Percentiles rank a stretch among this genome's conserved stretches.
phyloP scores from a whole-genome alignment of 192 early-diverging fungal genomes.

The Pilaira anomala region DNA sequence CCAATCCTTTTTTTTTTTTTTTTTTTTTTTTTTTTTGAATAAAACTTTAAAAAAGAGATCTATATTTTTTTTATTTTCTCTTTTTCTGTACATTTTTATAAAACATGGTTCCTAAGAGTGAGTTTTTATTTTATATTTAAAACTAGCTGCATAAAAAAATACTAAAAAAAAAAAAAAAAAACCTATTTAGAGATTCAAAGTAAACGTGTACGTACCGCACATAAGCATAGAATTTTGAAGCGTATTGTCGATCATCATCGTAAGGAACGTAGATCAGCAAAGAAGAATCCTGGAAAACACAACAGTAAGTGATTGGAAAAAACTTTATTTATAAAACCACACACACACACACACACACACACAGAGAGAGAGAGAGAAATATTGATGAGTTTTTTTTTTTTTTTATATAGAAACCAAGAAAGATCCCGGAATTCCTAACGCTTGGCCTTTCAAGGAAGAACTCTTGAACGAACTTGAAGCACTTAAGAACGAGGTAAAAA shows the following conservation, averaged over 20 bases:
- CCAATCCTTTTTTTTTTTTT: too few relatives aligned
- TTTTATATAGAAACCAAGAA: constrained; percentile 41
- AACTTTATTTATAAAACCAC: neutral
- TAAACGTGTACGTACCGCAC: constrained; percentile 53
- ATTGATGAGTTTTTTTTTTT: neutral
- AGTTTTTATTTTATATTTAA: neutral
- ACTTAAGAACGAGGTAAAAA: constrained; percentile 34
- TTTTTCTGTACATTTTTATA: neutral
- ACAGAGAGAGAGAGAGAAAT: too few relatives aligned
- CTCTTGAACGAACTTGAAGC: constrained; percentile 43
- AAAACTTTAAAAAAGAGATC: too few relatives aligned
- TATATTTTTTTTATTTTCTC: too few relatives aligned
- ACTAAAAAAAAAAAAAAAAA: too few relatives aligned
- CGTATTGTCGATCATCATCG: constrained; percentile 58
- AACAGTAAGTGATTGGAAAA: constrained; percentile 22
- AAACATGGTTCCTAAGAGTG: neutral
- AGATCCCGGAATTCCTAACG: constrained; percentile 50
- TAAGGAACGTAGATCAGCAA: constrained; percentile 52
- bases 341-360: too few relatives aligned
- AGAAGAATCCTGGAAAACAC: constrained; percentile 41
- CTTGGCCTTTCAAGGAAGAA: constrained; percentile 49
- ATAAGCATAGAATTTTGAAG: constrained; percentile 58
- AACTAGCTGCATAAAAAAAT: too few relatives aligned
- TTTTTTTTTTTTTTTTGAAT: too few relatives aligned
- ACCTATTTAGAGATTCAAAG: constrained; percentile 54